Percentiles rank a stretch among this genome's conserved stretches.
Evolutionary conservation across 345 rosid species (phyloP).

Genomic region (Garcia nutans): DNA sequence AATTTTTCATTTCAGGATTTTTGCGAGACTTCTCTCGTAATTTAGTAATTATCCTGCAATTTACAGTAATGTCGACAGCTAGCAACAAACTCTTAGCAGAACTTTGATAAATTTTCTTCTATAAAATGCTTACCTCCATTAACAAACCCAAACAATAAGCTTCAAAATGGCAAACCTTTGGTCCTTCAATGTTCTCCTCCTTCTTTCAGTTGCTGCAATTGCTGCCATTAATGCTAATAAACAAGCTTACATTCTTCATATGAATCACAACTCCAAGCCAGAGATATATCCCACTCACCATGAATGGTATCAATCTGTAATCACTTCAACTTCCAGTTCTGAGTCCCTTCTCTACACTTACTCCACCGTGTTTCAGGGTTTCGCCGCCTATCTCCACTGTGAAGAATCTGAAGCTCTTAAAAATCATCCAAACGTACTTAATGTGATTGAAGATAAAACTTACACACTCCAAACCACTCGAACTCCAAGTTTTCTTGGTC

Average conservation of each 20-base stretch:
- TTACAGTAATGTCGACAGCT: too few species aligned
- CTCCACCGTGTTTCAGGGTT: conserved; percentile 61
- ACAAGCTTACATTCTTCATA: conserved; percentile 66
- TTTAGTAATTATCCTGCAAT: too few species aligned
- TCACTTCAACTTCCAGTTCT: conserved; percentile 31
- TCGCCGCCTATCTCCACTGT: conserved; percentile 58
- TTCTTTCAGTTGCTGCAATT: conserved; percentile 9
- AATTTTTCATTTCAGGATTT: too few species aligned
- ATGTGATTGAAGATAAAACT: conserved; percentile 60
- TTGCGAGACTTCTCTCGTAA: too few species aligned
- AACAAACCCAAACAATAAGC: neutral
- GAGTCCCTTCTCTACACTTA: conserved; percentile 67
- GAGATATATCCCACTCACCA: conserved; percentile 47
- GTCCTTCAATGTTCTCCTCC: conserved; percentile 9
- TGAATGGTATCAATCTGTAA: conserved; percentile 62
- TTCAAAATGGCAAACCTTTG: conserved; percentile 1
- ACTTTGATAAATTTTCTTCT: too few species aligned
- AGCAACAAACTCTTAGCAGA: too few species aligned
- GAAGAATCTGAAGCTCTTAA: conserved; percentile 51
- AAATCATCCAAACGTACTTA: conserved; percentile 43
- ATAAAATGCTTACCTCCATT: too few species aligned
- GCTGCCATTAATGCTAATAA: too few species aligned
- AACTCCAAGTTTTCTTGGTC: conserved; percentile 72
- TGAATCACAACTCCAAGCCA: conserved; percentile 65
- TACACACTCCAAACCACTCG: conserved; percentile 79